phyloP scores from a whole-genome alignment of 306 rosid genomes.

The Castanopsis chinensis region DNA sequence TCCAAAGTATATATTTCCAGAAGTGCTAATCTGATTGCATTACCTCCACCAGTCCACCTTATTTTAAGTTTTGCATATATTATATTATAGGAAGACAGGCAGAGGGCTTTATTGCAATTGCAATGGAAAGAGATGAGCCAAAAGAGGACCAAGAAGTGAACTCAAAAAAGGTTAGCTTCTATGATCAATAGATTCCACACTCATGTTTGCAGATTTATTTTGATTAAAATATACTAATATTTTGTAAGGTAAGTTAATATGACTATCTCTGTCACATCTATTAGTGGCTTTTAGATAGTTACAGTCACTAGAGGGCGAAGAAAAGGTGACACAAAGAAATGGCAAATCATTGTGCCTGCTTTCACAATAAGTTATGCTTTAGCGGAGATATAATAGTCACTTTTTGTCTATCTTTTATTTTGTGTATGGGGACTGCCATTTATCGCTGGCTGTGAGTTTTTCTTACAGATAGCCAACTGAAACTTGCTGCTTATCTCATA shows the following conservation, averaged over 20 bases:
- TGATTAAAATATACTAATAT: not conserved
- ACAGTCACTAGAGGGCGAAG: too few species aligned
- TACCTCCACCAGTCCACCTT: not conserved
- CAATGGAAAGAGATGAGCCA: slow-evolving; percentile 93
- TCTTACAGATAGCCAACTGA: too few species aligned
- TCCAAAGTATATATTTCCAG: slow-evolving; percentile 58
- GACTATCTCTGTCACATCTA: too few species aligned
- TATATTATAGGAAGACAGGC: slow-evolving; percentile 79
- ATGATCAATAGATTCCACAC: not conserved
- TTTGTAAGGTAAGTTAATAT: slow-evolving; percentile 3
- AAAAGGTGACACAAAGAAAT: too few species aligned
- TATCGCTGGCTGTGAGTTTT: too few species aligned
- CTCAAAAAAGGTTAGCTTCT: slow-evolving; percentile 64
- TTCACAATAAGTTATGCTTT: too few species aligned
- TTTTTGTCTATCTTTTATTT: too few species aligned
- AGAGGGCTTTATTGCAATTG: slow-evolving; percentile 87
- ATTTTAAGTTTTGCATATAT: slow-evolving; percentile 10
- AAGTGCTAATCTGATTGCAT: slow-evolving; percentile 9
- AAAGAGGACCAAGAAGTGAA: slow-evolving; percentile 86
- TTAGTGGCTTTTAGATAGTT: too few species aligned
- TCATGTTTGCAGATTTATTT: slow-evolving; percentile 16
- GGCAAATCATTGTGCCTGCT: too few species aligned
- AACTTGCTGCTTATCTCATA: too few species aligned
- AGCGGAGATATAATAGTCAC: too few species aligned
- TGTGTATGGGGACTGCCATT: too few species aligned